phyloP scores from a whole-genome alignment of 176 grass and related monocot species.

The Thinopyrum elongatum region DNA sequence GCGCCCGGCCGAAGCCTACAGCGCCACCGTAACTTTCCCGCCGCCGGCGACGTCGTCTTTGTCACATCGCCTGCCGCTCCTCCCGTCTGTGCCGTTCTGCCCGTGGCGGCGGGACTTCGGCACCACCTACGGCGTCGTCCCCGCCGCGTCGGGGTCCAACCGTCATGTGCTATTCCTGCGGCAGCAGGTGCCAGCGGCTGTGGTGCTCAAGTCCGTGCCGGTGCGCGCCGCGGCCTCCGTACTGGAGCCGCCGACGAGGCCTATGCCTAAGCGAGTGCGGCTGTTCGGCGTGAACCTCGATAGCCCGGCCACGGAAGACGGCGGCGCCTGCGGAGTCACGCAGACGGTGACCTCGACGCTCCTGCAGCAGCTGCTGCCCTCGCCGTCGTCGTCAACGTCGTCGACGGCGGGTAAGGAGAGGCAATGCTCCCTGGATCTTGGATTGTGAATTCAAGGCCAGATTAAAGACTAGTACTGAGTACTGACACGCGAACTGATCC shows the following conservation, averaged over 20 bases:
- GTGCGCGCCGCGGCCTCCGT: constrained; percentile 21
- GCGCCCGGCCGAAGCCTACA: constrained; percentile 5
- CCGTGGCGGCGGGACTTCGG: constrained; percentile 44
- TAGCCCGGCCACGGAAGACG: constrained; percentile 20
- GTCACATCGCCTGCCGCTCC: constrained; percentile 20
- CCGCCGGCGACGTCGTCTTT: not conserved
- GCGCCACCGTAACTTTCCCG: constrained; percentile 24
- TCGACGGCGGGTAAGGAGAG: constrained; percentile 57
- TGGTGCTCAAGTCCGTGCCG: constrained; percentile 65
- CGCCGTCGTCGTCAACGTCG: constrained; percentile 45
- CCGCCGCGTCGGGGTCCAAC: not conserved
- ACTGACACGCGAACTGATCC: constrained; percentile 33
- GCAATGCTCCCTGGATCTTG: constrained; percentile 73
- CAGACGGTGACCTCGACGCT: constrained; percentile 6
- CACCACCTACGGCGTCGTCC: not conserved
- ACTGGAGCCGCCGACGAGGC: constrained; percentile 18
- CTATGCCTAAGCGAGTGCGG: constrained; percentile 54
- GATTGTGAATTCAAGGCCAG: constrained; percentile 44
- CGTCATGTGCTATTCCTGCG: constrained; percentile 55
- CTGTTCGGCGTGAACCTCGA: constrained; percentile 92
- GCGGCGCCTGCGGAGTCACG: not conserved
- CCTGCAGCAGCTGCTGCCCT: constrained; percentile 18
- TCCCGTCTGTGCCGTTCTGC: constrained; percentile 42
- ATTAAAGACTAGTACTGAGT: not conserved
- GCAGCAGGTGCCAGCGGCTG: constrained; percentile 49